Evolutionary conservation across 2,329 filamentous ascomycete genomes (phyloP), one percentile per base, ranked within the genome.

Genomic region (Stagonosporopsis rhizophila): DNA sequence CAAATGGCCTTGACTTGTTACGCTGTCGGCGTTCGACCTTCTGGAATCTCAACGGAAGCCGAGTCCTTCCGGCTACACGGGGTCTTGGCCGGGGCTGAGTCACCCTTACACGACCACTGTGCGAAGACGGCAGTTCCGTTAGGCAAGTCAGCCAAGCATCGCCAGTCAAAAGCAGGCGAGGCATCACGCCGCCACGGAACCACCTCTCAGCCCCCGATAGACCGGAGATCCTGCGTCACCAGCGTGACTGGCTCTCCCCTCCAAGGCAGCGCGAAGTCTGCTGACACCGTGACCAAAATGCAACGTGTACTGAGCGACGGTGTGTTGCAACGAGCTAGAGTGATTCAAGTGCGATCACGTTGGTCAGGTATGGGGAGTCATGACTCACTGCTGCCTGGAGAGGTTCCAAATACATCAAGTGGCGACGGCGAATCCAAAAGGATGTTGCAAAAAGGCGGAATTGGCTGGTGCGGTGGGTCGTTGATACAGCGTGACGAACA

Each of bases 271-370:
- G 50, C 56, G 53, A 56, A 65, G 62, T 67, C 69, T 68, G 67
- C 65, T 71, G 69, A 69, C 58, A 67, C 45, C 69, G 71, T 67
- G 71, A 67, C 45, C 38, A 23, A 49, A 44, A 39, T 49, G 52
- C 57, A 60, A 59, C 25, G 32, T 47, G 25, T 51, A 25, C 22
- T 39, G 38, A 44, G 30, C 32, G 30, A 47, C 42, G 30, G 42
- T 47, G 42, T 47, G 44, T 51, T 30, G 30, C 15, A 23, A 34
- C 42, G 37, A 48, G 42, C 46, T 58, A 51, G 51, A 44, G 41
- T 54, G 45, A 54, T 56, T 48, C 47, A 52, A 47, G 37, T 25
- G 14, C 42, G 45, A 42, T 46, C 50, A 58, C 51, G 23, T 44
- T 48, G 50, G 14, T 30, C 30, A 35, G n/a, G 32, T 37, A 9